Evolutionary conservation across 2,329 filamentous ascomycete species (phyloP).

Genomic region (Beauveria pseudobassiana): DNA sequence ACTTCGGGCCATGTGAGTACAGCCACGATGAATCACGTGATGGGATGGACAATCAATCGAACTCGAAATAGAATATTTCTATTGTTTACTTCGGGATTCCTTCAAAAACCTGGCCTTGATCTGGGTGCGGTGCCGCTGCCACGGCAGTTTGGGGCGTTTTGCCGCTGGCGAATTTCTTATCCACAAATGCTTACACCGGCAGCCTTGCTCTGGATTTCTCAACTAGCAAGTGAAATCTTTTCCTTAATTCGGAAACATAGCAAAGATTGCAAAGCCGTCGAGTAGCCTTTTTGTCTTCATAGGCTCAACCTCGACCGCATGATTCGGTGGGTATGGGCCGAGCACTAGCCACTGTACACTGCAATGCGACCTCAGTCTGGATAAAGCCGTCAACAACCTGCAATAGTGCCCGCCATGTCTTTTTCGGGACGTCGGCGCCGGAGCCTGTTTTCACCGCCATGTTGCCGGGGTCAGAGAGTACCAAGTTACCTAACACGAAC

Average conservation of each 20-base stretch:
- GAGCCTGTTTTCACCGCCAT: background rate
- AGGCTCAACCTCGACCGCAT: background rate
- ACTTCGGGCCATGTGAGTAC: background rate
- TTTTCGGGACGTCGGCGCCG: background rate
- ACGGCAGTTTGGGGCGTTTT: background rate
- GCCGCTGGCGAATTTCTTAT: background rate
- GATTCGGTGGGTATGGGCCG: background rate
- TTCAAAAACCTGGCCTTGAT: background rate
- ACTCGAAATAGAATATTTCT: background rate
- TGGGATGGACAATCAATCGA: background rate
- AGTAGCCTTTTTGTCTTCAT: background rate
- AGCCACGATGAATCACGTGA: background rate
- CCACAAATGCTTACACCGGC: background rate
- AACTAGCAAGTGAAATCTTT: background rate
- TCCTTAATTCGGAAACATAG: background rate
- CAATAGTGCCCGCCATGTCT: background rate
- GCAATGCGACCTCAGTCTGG: background rate
- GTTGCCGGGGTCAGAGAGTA: background rate
- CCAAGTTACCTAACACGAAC: background rate
- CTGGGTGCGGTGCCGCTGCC: no score
- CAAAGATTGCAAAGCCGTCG: background rate
- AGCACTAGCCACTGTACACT: background rate
- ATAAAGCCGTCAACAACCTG: background rate
- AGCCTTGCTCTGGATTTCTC: background rate
- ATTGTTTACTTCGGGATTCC: background rate